These are phyloP conservation scores for Yamadazyma kitorensis DNA, from an alignment of 805 yeast genomes.

Conservation along the genomic window DNA sequence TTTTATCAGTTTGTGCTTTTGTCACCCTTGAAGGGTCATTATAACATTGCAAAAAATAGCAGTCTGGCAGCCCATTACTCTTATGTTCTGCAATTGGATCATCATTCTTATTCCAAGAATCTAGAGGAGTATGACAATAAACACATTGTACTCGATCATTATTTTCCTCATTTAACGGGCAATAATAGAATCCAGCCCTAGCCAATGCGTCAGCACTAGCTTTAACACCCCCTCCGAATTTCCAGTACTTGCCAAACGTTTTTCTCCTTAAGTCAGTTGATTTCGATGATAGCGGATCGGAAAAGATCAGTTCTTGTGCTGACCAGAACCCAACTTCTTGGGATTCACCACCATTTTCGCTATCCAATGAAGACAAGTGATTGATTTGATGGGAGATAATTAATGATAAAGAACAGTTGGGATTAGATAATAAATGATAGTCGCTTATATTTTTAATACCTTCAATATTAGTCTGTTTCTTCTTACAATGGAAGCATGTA, in stretches of 20 bases:
- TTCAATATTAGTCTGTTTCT: conserved; percentile 23
- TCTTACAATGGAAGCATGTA: conserved; percentile 57
- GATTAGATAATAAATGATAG: conserved; percentile 18
- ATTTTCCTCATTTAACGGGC: conserved; percentile 23
- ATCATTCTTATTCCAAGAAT: conserved; percentile 60
- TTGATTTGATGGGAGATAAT: conserved; percentile 14
- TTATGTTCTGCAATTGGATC: conserved; percentile 60
- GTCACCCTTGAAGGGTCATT: no score
- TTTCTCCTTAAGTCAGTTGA: conserved; percentile 31
- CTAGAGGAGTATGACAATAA: conserved; percentile 25
- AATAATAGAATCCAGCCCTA: conserved; percentile 43
- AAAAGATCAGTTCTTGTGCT: no score
- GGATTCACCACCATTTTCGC: conserved; percentile 14
- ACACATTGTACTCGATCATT: conserved; percentile 35
- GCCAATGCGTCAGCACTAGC: conserved; percentile 41
- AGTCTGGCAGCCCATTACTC: conserved; percentile 18
- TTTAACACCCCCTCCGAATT: conserved; percentile 38
- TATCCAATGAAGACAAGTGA: conserved; percentile 6
- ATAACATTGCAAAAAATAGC: conserved; percentile 33
- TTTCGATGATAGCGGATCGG: conserved; percentile 29
- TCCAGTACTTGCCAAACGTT: conserved; percentile 38
- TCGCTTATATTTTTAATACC: conserved; percentile 16
- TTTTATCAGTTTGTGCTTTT: no score
- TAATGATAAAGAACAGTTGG: conserved; percentile 17
- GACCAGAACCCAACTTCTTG: conserved; percentile 3